These are phyloP conservation scores for Starmerella bombi DNA, from an alignment of 805 yeast species.

Conservation along the genomic window DNA sequence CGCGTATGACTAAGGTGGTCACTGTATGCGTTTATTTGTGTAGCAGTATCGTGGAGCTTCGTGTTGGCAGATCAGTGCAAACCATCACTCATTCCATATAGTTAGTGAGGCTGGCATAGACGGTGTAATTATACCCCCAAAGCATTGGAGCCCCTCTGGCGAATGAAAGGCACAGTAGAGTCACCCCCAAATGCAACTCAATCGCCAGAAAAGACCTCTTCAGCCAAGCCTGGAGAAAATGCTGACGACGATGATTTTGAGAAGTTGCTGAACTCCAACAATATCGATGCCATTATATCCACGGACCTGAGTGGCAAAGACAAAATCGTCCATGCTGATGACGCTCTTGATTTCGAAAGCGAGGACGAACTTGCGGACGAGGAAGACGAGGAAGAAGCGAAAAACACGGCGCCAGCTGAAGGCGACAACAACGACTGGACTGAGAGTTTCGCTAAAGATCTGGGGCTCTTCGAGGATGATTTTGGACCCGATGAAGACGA, in stretches of 20 bases:
- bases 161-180: too few relatives aligned
- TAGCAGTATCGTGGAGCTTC: too few relatives aligned
- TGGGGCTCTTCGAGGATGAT: slow-evolving; percentile 22
- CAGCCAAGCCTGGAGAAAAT: too few relatives aligned
- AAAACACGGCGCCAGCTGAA: slow-evolving; percentile 16
- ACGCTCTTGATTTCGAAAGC: slow-evolving; percentile 88
- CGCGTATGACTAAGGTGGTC: too few relatives aligned
- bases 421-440: slow-evolving; percentile 24
- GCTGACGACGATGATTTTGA: slow-evolving; percentile 27
- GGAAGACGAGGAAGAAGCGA: slow-evolving; percentile 34
- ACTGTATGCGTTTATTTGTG: too few relatives aligned
- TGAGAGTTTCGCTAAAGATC: slow-evolving; percentile 28
- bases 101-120: too few relatives aligned
- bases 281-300: slow-evolving; percentile 24
- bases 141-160: too few relatives aligned
- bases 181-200: too few relatives aligned
- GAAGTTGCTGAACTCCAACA: slow-evolving; percentile 22
- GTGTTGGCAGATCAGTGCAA: too few relatives aligned
- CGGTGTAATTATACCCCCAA: too few relatives aligned
- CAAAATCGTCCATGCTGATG: slow-evolving; percentile 64
- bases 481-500: slow-evolving; percentile 7
- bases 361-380: slow-evolving; percentile 93
- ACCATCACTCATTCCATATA: too few relatives aligned
- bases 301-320: slow-evolving; percentile 33
- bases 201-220: too few relatives aligned